Evolutionary conservation across 2,329 filamentous ascomycete genomes (phyloP), one percentile per base, ranked within the genome.

Genomic region (Paramyrothecium roridum): DNA sequence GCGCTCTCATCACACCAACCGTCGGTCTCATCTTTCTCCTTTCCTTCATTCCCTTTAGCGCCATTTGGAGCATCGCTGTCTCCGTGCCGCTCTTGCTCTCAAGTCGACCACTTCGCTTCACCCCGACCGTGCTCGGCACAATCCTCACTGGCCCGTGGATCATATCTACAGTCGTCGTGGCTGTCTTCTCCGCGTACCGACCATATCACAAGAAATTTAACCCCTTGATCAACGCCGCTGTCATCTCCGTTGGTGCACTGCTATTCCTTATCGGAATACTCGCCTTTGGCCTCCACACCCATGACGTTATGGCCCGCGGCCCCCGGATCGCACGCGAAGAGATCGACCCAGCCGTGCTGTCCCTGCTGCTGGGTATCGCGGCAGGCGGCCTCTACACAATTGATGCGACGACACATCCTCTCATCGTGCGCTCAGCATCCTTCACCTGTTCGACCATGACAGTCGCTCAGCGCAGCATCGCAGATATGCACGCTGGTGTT

Each of bases 1-100:
- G 79, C 7, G 79, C 80, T 8, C 66, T 80, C 52, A 59, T 72
- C 16, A 78, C 82, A 1, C 82, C 82, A 1, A 81, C 79, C 1
- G 78, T 78, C 0, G 53, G 73, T 16, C 70, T 84, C 2, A 70
- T 81, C 16, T 74, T 78, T 22, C 54, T 76, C 6, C 67, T 76
- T 2, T 74, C 79, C 0, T 63, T 78, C 22, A 68, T 84, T 1
- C 78, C 81, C 0, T 67, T 73, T 47, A 72, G 73, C 12, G 65
- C 73, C 0, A 71, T 84, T 11, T 82, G 81, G 76, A 76, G 77
- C 12, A 55, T 82, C 10, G 60, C 74, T 1, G 64, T 70, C 21
- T 77, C 76, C 1, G 63, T 84, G 16, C 76, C 79, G 6, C 68
- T 80, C 3, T 65, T 84, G 22, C 78, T 83, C 59, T 64, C 72